Evolutionary conservation across 1,284 basidiomycete species (phyloP), one percentile per base, ranked within the genome.

Genomic region (Malassezia pachydermatis): DNA sequence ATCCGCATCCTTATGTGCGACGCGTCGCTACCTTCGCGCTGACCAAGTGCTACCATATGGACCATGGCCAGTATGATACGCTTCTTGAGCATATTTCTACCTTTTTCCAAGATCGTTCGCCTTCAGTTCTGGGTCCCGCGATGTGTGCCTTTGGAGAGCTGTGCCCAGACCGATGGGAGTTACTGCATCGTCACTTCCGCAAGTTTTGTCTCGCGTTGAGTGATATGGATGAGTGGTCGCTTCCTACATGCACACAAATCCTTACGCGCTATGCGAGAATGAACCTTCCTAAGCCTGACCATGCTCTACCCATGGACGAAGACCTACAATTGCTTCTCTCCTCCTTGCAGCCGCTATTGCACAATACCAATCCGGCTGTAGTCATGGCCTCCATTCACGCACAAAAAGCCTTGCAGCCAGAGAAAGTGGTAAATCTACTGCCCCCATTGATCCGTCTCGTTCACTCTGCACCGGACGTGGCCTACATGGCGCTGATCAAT

Each of bases 221-320:
- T 25, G 90, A 99, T 62, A 83, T 85, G 14, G 92, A 98, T 65
- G 89, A 94, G 70, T 98, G 92, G 92, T 88, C 87, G 0, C 94
- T 96, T 72, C 79, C 85, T 4, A 80, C 83, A 35, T 74, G 89
- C 7, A 75, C 94, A 45, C 79, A 84, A 30, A 77, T 95, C 8
- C 77, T 98, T 30, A 74, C 82, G 38, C 77, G 84, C 51, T 99
- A 99, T 70, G 84, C 82, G 77, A 83, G 24, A 79, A 83, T 48
- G 5, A 55, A 65, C 33, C 40, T 65, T 2, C 33, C 43, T 6
- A 32, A 35, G 29, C 60, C 62, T 2, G 16, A 37, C 4, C 13
- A 24, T 59, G 86, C 88, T 54, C 19, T 44, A 59, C 27, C 30
- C 30, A n/a, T 65, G 10, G 65, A 70, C 11, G 38, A 47, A 0